phyloP scores from a whole-genome alignment of 768 basidiomycete species.

The Mycena galericulata region DNA sequence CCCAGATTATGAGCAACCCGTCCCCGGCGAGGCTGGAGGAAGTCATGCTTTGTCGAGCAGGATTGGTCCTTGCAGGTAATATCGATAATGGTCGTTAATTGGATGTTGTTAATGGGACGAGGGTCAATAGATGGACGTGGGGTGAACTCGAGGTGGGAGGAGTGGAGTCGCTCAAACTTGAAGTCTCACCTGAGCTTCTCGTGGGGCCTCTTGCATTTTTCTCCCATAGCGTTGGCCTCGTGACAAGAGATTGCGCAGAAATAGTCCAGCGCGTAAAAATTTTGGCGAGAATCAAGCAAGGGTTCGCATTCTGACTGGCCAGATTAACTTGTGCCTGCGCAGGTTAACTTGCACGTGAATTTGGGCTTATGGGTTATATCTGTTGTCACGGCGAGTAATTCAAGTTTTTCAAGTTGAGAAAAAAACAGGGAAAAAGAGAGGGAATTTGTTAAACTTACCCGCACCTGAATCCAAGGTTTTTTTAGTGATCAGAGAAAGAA shows the following conservation, averaged over 20 bases:
- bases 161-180: slow-evolving; percentile 15
- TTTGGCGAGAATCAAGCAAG: slow-evolving; percentile 7
- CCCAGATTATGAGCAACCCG: slow-evolving; percentile 24
- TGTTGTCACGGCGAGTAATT: slow-evolving; percentile 3
- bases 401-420: neutral
- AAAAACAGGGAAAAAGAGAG: neutral
- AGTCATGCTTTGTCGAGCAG: slow-evolving; percentile 22
- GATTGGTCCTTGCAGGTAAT: slow-evolving; percentile 15
- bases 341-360: neutral
- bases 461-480: neutral
- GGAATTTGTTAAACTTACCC: slow-evolving; percentile 10
- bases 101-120: slow-evolving; percentile 21
- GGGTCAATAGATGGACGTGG: slow-evolving; percentile 20
- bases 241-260: slow-evolving; percentile 25
- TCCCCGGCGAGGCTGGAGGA: slow-evolving; percentile 23
- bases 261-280: slow-evolving; percentile 16
- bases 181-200: slow-evolving; percentile 26
- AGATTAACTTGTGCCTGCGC: neutral
- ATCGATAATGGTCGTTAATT: slow-evolving; percentile 17
- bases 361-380: neutral
- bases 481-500: neutral
- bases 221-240: slow-evolving; percentile 22
- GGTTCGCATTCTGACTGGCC: neutral
- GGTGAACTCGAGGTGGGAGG: slow-evolving; percentile 17
- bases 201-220: slow-evolving; percentile 17